phyloP scores from a whole-genome alignment of 306 rosid genomes.

The Castanea crenata region DNA sequence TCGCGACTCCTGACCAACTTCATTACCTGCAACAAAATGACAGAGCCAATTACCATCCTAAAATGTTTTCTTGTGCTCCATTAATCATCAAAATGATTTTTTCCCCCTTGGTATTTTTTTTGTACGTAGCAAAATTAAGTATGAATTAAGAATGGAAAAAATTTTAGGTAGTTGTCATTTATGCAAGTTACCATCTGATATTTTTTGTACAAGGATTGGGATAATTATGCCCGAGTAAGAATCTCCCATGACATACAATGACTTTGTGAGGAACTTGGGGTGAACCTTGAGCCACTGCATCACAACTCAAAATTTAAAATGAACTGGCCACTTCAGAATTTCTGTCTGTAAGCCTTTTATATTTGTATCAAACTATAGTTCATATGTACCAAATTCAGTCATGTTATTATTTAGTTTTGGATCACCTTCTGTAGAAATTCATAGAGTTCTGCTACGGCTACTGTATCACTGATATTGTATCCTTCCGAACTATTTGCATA shows the following conservation, averaged over 20 bases:
- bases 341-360: background rate
- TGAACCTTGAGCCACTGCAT: conserved; percentile 21
- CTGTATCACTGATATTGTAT: background rate
- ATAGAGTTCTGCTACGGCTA: background rate
- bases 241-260: conserved; percentile 49
- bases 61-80: no score
- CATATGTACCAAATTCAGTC: no score
- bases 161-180: background rate
- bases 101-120: no score
- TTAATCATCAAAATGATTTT: no score
- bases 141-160: background rate
- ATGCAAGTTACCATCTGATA: conserved; percentile 38
- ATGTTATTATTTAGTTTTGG: no score
- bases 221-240: conserved; percentile 42
- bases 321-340: no score
- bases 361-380: background rate
- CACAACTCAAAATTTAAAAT: background rate
- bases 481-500: conserved; percentile 17
- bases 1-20: background rate
- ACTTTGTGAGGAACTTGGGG: conserved; percentile 21
- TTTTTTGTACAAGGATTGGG: conserved; percentile 30
- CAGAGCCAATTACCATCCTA: no score
- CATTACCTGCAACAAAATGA: conserved; percentile 4
- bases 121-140: no score
- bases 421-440: conserved; percentile 17